Conservation (phyloP, 2,329 filamentous ascomycete genomes). For the Neonectria punicea region DNA sequence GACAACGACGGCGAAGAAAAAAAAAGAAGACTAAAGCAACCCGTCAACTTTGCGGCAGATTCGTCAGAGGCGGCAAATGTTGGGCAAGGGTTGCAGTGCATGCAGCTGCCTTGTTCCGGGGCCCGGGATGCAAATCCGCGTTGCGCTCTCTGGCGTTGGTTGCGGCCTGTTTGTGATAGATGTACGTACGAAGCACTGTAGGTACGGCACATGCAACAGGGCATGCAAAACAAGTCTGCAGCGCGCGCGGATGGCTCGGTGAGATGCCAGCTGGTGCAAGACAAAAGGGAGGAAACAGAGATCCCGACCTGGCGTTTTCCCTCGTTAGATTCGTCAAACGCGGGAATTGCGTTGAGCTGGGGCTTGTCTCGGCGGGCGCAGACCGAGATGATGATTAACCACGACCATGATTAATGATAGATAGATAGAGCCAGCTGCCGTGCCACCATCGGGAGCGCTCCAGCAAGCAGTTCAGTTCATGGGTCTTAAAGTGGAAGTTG, state of each 20-base stretch:
- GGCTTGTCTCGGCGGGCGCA: background rate
- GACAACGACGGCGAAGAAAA: too few species aligned
- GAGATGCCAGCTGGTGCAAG: background rate
- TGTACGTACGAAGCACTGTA: conserved; percentile 1
- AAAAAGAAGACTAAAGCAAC: too few species aligned
- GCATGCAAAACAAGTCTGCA: background rate
- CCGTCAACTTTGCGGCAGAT: background rate
- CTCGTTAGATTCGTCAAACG: background rate
- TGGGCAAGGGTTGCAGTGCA: conserved; percentile 13
- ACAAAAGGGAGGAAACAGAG: background rate
- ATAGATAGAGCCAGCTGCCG: background rate
- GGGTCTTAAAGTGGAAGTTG: background rate
- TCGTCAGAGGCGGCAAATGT: conserved; percentile 2
- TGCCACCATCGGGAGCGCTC: background rate
- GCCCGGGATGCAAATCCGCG: conserved; percentile 10
- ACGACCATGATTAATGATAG: background rate
- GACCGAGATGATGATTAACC: background rate
- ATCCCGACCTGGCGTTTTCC: background rate
- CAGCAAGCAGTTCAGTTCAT: background rate
- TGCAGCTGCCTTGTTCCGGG: conserved; percentile 2
- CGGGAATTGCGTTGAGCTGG: background rate
- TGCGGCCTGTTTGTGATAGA: conserved; percentile 4
- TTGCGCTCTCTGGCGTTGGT: background rate
- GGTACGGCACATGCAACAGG: background rate
- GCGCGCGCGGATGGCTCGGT: background rate